A percentile compares a stretch with the other conserved stretches of the same genome.
Evolutionary conservation across 306 rosid genomes (phyloP).

Genomic region (Urtica urens): DNA sequence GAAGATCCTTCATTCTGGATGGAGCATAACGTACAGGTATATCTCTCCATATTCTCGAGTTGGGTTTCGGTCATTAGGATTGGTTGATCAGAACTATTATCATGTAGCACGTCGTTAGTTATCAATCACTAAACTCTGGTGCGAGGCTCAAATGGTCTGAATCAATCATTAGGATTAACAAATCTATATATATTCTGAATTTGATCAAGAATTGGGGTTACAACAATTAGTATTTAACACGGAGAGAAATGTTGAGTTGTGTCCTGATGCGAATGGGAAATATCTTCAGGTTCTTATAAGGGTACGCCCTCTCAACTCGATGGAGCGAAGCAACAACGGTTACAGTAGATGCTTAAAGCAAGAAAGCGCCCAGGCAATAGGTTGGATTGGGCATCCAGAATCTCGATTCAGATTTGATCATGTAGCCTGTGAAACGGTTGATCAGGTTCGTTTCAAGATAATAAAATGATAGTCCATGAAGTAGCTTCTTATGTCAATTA

Average conservation of each 20-base stretch:
- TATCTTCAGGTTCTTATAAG: conserved; percentile 67
- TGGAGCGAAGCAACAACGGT: conserved; percentile 54
- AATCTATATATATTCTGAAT: too few relatives aligned
- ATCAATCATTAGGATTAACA: too few relatives aligned
- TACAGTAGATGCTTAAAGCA: conserved; percentile 84
- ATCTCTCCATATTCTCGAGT: neutral
- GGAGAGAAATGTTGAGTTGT: too few relatives aligned
- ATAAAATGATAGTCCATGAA: neutral
- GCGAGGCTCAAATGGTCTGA: too few relatives aligned
- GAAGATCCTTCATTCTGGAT: conserved; percentile 96
- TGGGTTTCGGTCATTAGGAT: too few relatives aligned
- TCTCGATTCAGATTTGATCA: conserved; percentile 84
- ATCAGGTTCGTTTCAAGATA: conserved; percentile 48
- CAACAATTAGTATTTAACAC: too few relatives aligned
- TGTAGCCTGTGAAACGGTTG: conserved; percentile 91
- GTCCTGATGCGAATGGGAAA: conserved; percentile 13
- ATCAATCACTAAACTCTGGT: too few relatives aligned
- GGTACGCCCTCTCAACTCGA: conserved; percentile 85
- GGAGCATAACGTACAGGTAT: conserved; percentile 92
- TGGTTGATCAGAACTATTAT: neutral
- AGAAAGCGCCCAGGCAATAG: conserved; percentile 59
- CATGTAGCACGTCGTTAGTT: conserved; percentile 9
- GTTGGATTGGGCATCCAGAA: conserved; percentile 89
- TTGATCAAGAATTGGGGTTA: too few relatives aligned
- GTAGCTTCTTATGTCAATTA: neutral